Evolutionary conservation across 2,329 filamentous ascomycete species (phyloP), one percentile per base, ranked within the genome.

Genomic region (Colletotrichum tamarilloi): DNA sequence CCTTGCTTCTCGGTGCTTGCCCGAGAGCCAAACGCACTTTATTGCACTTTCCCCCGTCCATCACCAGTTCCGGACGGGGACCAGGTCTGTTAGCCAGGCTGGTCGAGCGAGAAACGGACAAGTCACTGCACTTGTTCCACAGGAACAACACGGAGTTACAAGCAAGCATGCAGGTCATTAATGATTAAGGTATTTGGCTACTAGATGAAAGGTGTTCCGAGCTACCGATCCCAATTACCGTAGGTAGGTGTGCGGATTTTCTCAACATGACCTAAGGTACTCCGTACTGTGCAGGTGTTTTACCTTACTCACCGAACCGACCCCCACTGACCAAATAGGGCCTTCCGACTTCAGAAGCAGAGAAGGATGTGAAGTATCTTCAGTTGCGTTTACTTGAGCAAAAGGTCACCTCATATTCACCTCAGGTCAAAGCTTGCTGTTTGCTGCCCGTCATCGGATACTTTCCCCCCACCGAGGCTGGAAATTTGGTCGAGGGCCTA

Each of bases 1-100:
- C 60, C 42, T 52, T 71, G 62, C 56, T 32, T 35, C 49, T 73
- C 71, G 71, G 71, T 68, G 42, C 67, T 73, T 73, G 67, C 56
- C 71, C 67, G 71, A 71, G 59, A 14, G 14, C 38, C 38, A 42
- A 42, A 19, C 64, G 30, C 70, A 26, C 68, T 19, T 35, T 32
- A 28, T 16, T 30, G 35, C 56, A 63, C 30, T 38, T 32, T 63
- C 38, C 52, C 55, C 46, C 58, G 19, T 22, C 19, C 42, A 49
- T 22, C 19, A 49, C 42, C 42, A 49, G 19, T 42, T 12, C 66
- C 58, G 30, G 30, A 62, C 6, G 9, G 42, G 52, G 32, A 38
- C 32, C 12, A 57, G 63, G 55, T 52, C 56, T 60, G 55, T 28
- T 38, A 28, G 53, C 64, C 55, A 26, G 26, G 35, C 32, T 35